phyloP scores from a whole-genome alignment of 2,329 filamentous ascomycete genomes.

The Botrytis elliptica region DNA sequence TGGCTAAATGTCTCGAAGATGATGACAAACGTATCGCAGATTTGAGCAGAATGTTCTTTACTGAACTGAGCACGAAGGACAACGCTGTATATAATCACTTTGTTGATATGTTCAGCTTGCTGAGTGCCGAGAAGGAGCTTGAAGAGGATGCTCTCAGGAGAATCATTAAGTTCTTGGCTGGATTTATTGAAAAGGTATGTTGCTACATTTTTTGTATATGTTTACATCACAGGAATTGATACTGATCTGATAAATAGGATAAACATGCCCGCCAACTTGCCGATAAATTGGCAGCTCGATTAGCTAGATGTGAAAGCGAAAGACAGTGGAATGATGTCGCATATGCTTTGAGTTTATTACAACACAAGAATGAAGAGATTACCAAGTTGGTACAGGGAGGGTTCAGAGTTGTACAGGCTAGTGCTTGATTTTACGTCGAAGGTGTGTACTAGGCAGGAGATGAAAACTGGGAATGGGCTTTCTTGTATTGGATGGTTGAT shows the following conservation, averaged over 20 bases:
- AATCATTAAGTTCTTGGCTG: constrained; percentile 88
- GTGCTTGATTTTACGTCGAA: constrained; percentile 42
- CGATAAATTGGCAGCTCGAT: constrained; percentile 84
- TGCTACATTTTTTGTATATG: background rate
- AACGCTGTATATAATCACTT: constrained; percentile 99
- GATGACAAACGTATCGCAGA: constrained; percentile 93
- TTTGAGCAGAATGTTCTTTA: constrained; percentile 96
- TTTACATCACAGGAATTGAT: background rate
- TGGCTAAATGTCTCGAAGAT: constrained; percentile 98
- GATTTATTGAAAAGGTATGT: constrained; percentile 93
- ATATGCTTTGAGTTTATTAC: constrained; percentile 82
- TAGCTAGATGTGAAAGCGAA: constrained; percentile 85
- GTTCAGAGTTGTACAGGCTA: constrained; percentile 67
- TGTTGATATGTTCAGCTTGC: constrained; percentile 95
- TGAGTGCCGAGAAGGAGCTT: constrained; percentile 77
- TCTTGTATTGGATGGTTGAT: background rate
- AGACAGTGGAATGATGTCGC: constrained; percentile 97
- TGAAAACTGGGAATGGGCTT: background rate
- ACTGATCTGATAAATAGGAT: constrained; percentile 58
- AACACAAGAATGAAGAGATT: constrained; percentile 92
- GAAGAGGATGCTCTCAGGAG: constrained; percentile 82
- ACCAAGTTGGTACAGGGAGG: constrained; percentile 72
- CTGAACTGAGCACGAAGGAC: constrained; percentile 94
- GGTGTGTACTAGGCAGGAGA: background rate
- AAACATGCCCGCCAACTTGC: constrained; percentile 95